phyloP scores from a whole-genome alignment of 441 rosid species.

The Euphorbia celastroides region DNA sequence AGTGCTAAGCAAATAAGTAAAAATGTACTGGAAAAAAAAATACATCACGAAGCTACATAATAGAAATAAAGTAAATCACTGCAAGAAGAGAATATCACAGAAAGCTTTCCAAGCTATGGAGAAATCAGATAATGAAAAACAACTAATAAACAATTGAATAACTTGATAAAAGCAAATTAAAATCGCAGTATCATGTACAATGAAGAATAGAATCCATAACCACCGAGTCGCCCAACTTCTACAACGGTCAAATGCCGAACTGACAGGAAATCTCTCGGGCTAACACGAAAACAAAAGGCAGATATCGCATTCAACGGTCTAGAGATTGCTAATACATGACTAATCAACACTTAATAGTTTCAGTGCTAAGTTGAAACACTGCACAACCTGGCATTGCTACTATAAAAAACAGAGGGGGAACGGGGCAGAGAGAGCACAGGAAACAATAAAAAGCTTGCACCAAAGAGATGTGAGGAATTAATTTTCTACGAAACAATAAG shows the following conservation, averaged over 20 bases:
- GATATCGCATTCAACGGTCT: background rate
- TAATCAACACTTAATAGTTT: background rate
- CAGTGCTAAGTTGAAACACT: background rate
- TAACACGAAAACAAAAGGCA: background rate
- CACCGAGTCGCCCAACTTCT: background rate
- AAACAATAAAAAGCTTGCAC: background rate
- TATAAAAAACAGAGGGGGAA: background rate
- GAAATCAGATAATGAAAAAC: background rate
- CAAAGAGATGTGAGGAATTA: background rate
- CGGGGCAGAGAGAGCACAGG: background rate
- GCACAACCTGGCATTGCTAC: background rate
- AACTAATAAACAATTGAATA: background rate
- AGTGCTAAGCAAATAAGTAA: conserved; percentile 7
- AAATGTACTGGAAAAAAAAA: background rate
- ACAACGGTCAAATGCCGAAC: background rate
- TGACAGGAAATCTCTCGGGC: background rate
- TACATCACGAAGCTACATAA: background rate
- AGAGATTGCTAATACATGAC: background rate
- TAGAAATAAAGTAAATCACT: background rate
- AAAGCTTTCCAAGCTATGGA: background rate
- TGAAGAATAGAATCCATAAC: background rate
- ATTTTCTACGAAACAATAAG: conserved; percentile 3
- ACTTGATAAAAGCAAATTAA: background rate
- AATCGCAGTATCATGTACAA: background rate
- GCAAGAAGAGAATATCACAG: background rate